Evolutionary conservation across 305 asterid genomes (phyloP), one percentile per base, ranked within the genome.

Genomic region (Withania somnifera): DNA sequence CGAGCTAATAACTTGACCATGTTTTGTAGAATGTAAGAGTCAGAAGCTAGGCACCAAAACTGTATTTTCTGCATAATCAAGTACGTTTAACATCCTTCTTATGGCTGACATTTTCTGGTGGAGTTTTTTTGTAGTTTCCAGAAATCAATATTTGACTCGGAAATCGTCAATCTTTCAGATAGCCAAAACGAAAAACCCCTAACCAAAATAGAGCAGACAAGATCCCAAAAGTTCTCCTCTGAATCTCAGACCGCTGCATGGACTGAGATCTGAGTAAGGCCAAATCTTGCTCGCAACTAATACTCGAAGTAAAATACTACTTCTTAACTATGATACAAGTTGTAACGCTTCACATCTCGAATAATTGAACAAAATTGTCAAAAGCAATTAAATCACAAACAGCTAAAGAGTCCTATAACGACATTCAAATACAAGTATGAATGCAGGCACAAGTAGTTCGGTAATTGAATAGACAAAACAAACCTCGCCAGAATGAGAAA

Each of bases 401-500:
- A 64, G 15, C 83, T 30, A 45, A 34, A 34, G 6, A 36, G 38
- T 13, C 79, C 85, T 83, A 42, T 60, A 38, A 58, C n/a, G n/a
- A n/a, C n/a, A n/a, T n/a, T n/a, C 24, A 69, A 3, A 69, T 13
- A 11, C 78, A 69, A 69, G 53, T 22, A n/a, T n/a, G n/a, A 22
- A 1, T 0, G 7, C 40, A 36, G 8, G 40, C 40, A 36, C 40
- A 4, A 63, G 45, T 15, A 64, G 6, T 52, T 36, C 2, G 32
- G 17, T 4, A 17, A 34, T 17, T 66, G 22, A 19, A 45, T 13
- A 82, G 20, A 28, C 26, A 78, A 86, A 6, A 11, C 60, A 57
- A 84, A 94, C 99, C 98, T 93, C 99, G 50, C 93, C 97, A 26
- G 92, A 53, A 51, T 89, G 93, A 50, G 95, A 84, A 84, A 97